These are phyloP conservation scores for Tylopilus orsonianus DNA, from an alignment of 1,284 basidiomycete genomes.

Conservation along the genomic window DNA sequence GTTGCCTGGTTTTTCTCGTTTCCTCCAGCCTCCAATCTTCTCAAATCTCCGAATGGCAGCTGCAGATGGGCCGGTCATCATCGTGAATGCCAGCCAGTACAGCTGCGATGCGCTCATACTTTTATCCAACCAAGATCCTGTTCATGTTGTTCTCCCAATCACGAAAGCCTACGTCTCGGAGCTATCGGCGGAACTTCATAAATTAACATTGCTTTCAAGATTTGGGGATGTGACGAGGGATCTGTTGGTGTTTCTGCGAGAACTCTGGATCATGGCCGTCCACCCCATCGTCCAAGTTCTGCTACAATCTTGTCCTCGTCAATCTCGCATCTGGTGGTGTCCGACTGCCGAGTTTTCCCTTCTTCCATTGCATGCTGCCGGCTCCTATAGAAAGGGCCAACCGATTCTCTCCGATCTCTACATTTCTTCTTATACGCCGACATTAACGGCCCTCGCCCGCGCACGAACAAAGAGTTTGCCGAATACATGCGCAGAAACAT, in stretches of 20 bases:
- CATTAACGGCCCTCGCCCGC: background rate
- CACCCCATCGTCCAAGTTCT: slow-evolving; percentile 18
- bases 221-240: background rate
- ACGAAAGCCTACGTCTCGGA: background rate
- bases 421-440: background rate
- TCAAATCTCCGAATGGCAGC: background rate
- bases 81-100: background rate
- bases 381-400: background rate
- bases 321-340: slow-evolving; percentile 41
- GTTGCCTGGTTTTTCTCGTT: background rate
- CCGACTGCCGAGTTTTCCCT: slow-evolving; percentile 18
- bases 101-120: slow-evolving; percentile 10
- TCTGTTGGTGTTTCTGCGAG: slow-evolving; percentile 8
- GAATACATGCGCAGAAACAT: too few relatives aligned
- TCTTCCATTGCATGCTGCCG: background rate
- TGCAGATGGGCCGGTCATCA: background rate
- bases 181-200: background rate
- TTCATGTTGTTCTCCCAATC: background rate
- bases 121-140: background rate
- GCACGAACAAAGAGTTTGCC: background rate
- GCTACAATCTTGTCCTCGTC: background rate
- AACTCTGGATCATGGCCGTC: slow-evolving; percentile 28
- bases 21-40: background rate
- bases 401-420: background rate
- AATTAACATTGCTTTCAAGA: background rate